Evolutionary conservation across 129 eudicot genomes (phyloP), one percentile per base, ranked within the genome.

Genomic region (Silybum marianum): DNA sequence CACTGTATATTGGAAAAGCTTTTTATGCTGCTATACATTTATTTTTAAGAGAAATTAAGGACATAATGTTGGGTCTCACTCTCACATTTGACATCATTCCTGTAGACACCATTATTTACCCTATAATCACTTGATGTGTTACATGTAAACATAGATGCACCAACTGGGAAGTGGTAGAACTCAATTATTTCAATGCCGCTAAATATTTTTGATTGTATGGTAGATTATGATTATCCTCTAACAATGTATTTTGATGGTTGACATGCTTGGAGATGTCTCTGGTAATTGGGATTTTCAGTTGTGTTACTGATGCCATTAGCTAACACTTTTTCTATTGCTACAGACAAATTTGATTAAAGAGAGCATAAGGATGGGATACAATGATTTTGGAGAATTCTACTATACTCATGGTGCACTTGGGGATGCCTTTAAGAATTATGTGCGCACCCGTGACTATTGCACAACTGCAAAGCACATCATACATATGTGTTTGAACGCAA

Each of bases 331-430:
- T 77, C 79, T 67, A 69, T 40, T 71, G 19, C 44, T 81, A 80
- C 89, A 96, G 99, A 96, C 99, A 69, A 96, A 96, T 82, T 83
- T 93, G 84, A 93, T 96, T 21, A 96, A 96, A 82, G 99, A 96
- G 80, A 96, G 99, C 92, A 96, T 96, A 76, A 85, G 99, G 58
- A 93, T 96, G 99, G 99, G 99, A 65, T 93, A 93, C 89, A 96
- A 93, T 85, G 99, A 96, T 84, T 93, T 96, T 82, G 99, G 99
- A 48, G 99, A 96, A 79, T 96, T 93, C 77, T 88, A 89, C 88
- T 96, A 93, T 69, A 86, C 97, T 36, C 99, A 93, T 77, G 99
- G 99, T 68, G 88, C 88, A 63, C 97, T 96, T 81, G 95, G 92
- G 38, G 99, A 96, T 78, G 99, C 99, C 34, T 96, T 96, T 72